A percentile compares a stretch with the other conserved stretches of the same genome.
phyloP scores from a whole-genome alignment of 2,329 filamentous ascomycete species.

The Trichoderma simmonsii region DNA sequence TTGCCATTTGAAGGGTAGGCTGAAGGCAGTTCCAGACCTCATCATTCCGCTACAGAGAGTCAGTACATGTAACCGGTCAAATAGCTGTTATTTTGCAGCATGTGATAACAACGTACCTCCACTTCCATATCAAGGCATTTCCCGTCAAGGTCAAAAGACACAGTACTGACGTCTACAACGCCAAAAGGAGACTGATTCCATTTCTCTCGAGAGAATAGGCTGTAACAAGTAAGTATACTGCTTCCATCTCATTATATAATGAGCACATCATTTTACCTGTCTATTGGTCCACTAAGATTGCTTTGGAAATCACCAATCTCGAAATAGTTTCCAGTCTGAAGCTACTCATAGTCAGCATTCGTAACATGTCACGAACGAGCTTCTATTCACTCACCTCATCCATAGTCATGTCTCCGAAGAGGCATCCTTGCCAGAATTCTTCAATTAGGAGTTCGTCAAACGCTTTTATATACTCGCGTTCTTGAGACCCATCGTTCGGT shows the following conservation, averaged over 20 bases:
- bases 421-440: slow-evolving; percentile 31
- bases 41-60: slow-evolving; percentile 23
- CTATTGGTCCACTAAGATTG: slow-evolving; percentile 24
- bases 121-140: background rate
- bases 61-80: background rate
- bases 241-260: background rate
- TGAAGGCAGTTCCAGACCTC: slow-evolving; percentile 30
- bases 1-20: slow-evolving; percentile 29
- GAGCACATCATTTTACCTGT: slow-evolving; percentile 22
- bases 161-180: background rate
- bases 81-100: background rate
- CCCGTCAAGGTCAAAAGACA: background rate
- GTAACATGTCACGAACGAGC: background rate
- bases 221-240: background rate
- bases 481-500: background rate
- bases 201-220: background rate
- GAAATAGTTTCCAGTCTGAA: slow-evolving; percentile 26
- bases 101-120: background rate
- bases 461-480: slow-evolving; percentile 21
- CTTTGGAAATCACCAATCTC: slow-evolving; percentile 19
- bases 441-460: slow-evolving; percentile 28
- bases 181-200: slow-evolving; percentile 7
- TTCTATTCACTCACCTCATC: slow-evolving; percentile 27
- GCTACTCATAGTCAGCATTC: slow-evolving; percentile 18
- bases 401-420: slow-evolving; percentile 31